Evolutionary conservation across 495 filamentous ascomycete species (phyloP), one percentile per base, ranked within the genome.

Genomic region (Daldinia caldariorum): DNA sequence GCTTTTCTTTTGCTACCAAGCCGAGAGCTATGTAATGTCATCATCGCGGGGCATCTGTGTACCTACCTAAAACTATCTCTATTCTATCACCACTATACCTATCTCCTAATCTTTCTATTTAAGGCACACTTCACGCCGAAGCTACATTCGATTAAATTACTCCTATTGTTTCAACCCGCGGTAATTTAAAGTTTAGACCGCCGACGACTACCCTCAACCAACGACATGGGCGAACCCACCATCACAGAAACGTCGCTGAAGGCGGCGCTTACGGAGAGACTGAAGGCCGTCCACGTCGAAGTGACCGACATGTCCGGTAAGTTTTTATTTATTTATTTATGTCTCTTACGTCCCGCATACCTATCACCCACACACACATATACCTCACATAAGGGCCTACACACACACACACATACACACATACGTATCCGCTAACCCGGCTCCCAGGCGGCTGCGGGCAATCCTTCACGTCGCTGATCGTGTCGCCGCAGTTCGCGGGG

Each of bases 361-460:
- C n/a, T n/a, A n/a, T n/a, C n/a, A n/a, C n/a, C n/a, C n/a, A n/a
- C n/a, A n/a, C n/a, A n/a, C n/a, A n/a, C n/a, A n/a, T n/a, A n/a
- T n/a, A n/a, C n/a, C n/a, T n/a, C n/a, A n/a, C n/a, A n/a, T n/a
- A n/a, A n/a, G n/a, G n/a, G n/a, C n/a, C n/a, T n/a, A n/a, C n/a
- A n/a, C n/a, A n/a, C n/a, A n/a, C n/a, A n/a, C n/a, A n/a, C n/a
- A 54, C 54, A 4, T 37, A 13, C 37, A 55, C 8, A n/a, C n/a
- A n/a, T n/a, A n/a, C n/a, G n/a, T n/a, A n/a, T n/a, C n/a, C n/a
- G n/a, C n/a, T n/a, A n/a, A n/a, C n/a, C n/a, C n/a, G n/a, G n/a
- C n/a, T n/a, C n/a, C n/a, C 70, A 96, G 93, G 93, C 71, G 96
- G 95, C 72, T 98, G 96, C 78, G 96, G 95, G 57, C 94, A 97